Evolutionary conservation across 2,329 filamentous ascomycete species (phyloP).

Genomic region (Geosmithia morbida): DNA sequence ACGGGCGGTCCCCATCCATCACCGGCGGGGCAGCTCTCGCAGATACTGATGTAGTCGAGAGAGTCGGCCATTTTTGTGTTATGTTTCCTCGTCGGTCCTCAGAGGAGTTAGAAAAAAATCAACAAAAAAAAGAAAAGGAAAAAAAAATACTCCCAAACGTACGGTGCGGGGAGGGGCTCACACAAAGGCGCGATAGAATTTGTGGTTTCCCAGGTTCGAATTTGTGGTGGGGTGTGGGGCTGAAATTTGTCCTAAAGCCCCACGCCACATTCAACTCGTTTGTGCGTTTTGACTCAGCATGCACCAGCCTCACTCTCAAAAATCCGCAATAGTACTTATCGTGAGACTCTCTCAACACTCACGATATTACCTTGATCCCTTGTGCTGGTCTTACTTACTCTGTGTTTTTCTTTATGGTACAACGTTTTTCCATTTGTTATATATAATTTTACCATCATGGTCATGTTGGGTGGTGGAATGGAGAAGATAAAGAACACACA

Average conservation of each 20-base stretch:
- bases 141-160: not conserved
- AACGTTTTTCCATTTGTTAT: too few relatives aligned
- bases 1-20: conserved; percentile 80
- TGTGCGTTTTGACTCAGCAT: not conserved
- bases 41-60: conserved; percentile 46
- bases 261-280: conserved; percentile 6
- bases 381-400: too few relatives aligned
- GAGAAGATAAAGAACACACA: not conserved
- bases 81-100: not conserved
- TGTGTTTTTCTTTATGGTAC: too few relatives aligned
- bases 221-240: conserved; percentile 25
- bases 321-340: too few relatives aligned
- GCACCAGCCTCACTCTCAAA: not conserved
- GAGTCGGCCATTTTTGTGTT: conserved; percentile 33
- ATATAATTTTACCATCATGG: not conserved
- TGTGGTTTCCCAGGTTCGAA: conserved; percentile 12
- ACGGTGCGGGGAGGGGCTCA: not conserved
- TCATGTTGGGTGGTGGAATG: not conserved
- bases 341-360: too few relatives aligned
- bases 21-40: conserved; percentile 57
- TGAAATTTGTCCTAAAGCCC: conserved; percentile 7
- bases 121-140: not conserved
- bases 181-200: conserved; percentile 7
- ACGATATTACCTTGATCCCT: too few relatives aligned
- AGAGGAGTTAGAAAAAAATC: not conserved